Evolutionary conservation across 768 basidiomycete genomes (phyloP), one percentile per base, ranked within the genome.

Genomic region (Hygrophoropsis aurantiaca): DNA sequence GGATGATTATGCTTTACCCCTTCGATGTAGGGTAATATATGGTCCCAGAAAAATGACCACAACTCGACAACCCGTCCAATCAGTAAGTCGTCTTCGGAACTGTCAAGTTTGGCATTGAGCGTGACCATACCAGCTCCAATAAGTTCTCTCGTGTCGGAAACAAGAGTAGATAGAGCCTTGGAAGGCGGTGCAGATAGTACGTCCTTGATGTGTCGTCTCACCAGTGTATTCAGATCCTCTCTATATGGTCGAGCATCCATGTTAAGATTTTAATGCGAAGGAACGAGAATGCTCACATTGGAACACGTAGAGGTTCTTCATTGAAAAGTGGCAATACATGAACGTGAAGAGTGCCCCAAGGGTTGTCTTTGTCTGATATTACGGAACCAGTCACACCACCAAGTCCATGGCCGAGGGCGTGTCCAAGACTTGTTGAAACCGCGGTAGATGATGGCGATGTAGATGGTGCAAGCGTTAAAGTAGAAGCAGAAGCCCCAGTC

Each of bases 41-140:
- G 84, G 56, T 87, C 87, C 87, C 90, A 95, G 67, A 97, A 97
- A 73, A 95, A 94, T 11, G 78, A 80, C 93, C 94, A 97, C 15
- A 89, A 75, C 56, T 94, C 92, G 2, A 93, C 88, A 15, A 95
- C 76, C 23, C 90, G 77, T 4, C 73, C 72, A 5, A 94, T 70
- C 13, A 97, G 74, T 58, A 85, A 81, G 32, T 86, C 84, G 35
- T 94, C 93, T 21, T 92, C 87, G 8, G 87, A 70, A 3, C 78
- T 82, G 24, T 77, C 72, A 5, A 97, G 74, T 58, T 90, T 94
- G 0, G 91, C 83, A 55, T 90, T 93, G 20, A 97, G 74, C 2
- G 93, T 97, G 42, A 93, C 80, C 91, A 95, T 97, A 10, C 94
- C 94, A 2, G 83, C 78, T 1, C 81, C 81, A 44, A 95, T 87